A percentile compares a stretch with the other conserved stretches of the same genome.
Conservation (phyloP, 2,329 filamentous ascomycete genomes). For the Diaporthe citrichinensis region DNA sequence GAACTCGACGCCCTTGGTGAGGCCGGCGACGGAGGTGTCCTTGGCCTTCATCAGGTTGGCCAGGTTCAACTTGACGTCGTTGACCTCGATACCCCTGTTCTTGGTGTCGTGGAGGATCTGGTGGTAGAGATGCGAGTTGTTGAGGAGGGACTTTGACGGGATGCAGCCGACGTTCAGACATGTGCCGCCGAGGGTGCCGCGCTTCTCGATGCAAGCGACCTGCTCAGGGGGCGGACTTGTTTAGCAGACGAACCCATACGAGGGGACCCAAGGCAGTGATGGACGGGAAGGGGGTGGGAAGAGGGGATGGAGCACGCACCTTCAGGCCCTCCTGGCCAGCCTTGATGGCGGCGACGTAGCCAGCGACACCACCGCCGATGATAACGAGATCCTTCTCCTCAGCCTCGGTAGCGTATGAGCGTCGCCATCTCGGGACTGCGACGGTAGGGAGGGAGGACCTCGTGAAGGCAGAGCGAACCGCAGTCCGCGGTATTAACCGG, state of each 20-base stretch:
- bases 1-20: constrained; percentile 98
- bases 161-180: constrained; percentile 99
- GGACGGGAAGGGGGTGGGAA: not conserved
- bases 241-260: constrained; percentile 28
- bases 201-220: constrained; percentile 99
- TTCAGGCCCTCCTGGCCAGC: constrained; percentile 97
- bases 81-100: constrained; percentile 96
- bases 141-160: constrained; percentile 98
- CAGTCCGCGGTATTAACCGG: constrained; percentile 72
- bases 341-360: constrained; percentile 99
- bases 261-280: not conserved
- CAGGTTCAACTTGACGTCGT: constrained; percentile 97
- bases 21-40: constrained; percentile 86
- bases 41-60: constrained; percentile 98
- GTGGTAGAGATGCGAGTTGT: constrained; percentile 99
- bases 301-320: constrained; percentile 65
- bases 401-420: constrained; percentile 71
- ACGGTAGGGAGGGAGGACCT: constrained; percentile 54
- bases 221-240: constrained; percentile 53
- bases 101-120: constrained; percentile 97
- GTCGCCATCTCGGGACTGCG: constrained; percentile 67
- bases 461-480: constrained; percentile 69
- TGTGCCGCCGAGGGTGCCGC: constrained; percentile 92
- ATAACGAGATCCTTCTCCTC: constrained; percentile 98
- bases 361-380: constrained; percentile 97